These are phyloP conservation scores for Paraconiothyrium brasiliense DNA, from an alignment of 2,329 filamentous ascomycete genomes.

Conservation along the genomic window DNA sequence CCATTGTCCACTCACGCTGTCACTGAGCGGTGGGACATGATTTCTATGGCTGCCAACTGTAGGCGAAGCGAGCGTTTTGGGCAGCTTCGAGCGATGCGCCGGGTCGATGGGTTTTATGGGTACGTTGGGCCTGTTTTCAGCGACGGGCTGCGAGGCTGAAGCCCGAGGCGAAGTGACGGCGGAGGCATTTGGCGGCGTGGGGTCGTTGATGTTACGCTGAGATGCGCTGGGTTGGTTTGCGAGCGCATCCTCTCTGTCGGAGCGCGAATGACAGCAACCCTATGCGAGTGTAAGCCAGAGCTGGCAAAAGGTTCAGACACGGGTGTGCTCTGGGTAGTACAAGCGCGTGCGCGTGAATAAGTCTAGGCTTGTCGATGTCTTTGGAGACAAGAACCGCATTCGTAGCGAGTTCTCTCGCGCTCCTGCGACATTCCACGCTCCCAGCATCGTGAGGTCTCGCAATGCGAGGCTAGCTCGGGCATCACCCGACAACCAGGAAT, in stretches of 20 bases:
- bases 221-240: conserved; percentile 25
- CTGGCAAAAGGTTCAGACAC: too few relatives aligned
- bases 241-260: conserved; percentile 15
- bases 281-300: conserved; percentile 8
- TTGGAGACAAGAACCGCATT: not conserved
- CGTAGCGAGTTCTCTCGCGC: not conserved
- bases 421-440: not conserved
- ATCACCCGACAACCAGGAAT: not conserved
- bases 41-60: conserved; percentile 22
- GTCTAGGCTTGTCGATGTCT: not conserved
- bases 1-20: conserved; percentile 35
- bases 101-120: conserved; percentile 37
- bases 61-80: conserved; percentile 36
- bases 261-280: conserved; percentile 21
- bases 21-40: conserved; percentile 33
- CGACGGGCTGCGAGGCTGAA: conserved; percentile 24
- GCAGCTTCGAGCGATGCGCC: conserved; percentile 38
- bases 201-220: conserved; percentile 39
- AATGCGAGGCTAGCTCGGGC: conserved; percentile 2
- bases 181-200: conserved; percentile 31
- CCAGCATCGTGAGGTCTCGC: not conserved
- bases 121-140: conserved; percentile 34
- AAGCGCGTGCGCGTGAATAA: not conserved
- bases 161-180: conserved; percentile 30
- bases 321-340: not conserved